These are phyloP conservation scores for Canna indica DNA, from an alignment of 176 grass and related monocot genomes.

Conservation along the genomic window DNA sequence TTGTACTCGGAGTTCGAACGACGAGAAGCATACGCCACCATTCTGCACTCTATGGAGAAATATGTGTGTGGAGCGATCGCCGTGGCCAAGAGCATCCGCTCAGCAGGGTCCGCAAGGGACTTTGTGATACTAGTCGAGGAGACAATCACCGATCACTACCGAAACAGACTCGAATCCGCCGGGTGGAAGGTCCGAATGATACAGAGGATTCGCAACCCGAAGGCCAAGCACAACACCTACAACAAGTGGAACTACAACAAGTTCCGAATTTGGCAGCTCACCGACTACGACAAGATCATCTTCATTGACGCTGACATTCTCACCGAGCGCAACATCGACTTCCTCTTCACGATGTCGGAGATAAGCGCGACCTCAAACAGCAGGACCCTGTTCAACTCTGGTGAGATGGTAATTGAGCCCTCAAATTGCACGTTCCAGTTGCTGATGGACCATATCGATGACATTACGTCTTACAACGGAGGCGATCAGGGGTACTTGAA, in stretches of 20 bases:
- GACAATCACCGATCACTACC: neutral
- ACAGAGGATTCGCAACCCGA: neutral
- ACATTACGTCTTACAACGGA: conserved; percentile 67
- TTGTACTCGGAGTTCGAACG: no score
- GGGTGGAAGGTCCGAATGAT: conserved; percentile 5
- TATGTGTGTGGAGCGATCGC: no score
- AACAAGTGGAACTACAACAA: no score
- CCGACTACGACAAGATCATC: conserved; percentile 94
- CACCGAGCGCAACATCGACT: conserved; percentile 76
- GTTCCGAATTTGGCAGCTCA: conserved; percentile 89
- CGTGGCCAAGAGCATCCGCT: no score
- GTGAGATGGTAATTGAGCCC: conserved; percentile 89
- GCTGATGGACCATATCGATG: conserved; percentile 85
- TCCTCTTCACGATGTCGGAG: conserved; percentile 79
- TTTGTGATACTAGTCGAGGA: conserved; percentile 3
- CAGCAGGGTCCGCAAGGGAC: neutral
- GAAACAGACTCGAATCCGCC: neutral
- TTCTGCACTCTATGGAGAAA: no score
- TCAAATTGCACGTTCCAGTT: conserved; percentile 90
- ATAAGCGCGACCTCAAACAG: conserved; percentile 72
- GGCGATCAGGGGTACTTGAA: conserved; percentile 49
- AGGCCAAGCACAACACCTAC: conserved; percentile 42
- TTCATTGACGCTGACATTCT: conserved; percentile 89
- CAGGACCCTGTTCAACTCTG: conserved; percentile 96
- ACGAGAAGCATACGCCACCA: no score